Conservation (phyloP, 140 eudicot species). For the Ambrosia hybrid region DNA sequence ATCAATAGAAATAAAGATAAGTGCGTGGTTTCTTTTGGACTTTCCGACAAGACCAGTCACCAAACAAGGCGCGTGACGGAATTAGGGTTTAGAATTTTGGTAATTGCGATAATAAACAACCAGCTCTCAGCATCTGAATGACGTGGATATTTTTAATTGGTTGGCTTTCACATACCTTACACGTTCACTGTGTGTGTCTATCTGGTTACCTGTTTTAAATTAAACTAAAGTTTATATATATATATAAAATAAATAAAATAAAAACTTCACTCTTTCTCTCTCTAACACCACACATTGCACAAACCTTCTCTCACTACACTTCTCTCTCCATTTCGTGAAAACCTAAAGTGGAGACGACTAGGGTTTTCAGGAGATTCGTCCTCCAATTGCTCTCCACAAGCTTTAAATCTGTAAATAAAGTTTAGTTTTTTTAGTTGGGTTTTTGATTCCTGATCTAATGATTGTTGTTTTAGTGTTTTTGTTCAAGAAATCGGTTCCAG, state of each 20-base stretch:
- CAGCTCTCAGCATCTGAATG: slow-evolving; percentile 20
- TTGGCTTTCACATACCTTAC: neutral
- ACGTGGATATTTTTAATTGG: slow-evolving; percentile 13
- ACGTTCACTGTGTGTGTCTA: slow-evolving; percentile 32
- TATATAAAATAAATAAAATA: no score
- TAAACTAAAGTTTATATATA: no score
- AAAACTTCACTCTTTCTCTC: no score
- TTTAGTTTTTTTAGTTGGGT: slow-evolving; percentile 12
- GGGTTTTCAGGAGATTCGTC: slow-evolving; percentile 44
- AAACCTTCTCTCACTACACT: no score
- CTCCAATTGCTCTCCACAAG: slow-evolving; percentile 19
- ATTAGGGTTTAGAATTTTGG: slow-evolving; percentile 32
- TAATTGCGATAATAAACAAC: slow-evolving; percentile 25
- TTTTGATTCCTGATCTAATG: slow-evolving; percentile 10
- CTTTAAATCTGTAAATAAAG: slow-evolving; percentile 20
- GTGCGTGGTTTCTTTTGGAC: slow-evolving; percentile 35
- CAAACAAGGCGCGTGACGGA: slow-evolving; percentile 24
- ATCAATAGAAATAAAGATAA: neutral
- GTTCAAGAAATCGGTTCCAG: slow-evolving; percentile 22
- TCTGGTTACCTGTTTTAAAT: neutral
- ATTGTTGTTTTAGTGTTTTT: slow-evolving; percentile 16
- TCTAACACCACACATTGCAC: no score
- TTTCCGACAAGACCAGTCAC: slow-evolving; percentile 16
- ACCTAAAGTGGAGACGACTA: slow-evolving; percentile 37
- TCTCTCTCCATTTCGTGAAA: no score